Percentiles rank a stretch among this genome's conserved stretches.
Evolutionary conservation across 305 asterid species (phyloP).

Genomic region (Stenogyne calaminthoides): DNA sequence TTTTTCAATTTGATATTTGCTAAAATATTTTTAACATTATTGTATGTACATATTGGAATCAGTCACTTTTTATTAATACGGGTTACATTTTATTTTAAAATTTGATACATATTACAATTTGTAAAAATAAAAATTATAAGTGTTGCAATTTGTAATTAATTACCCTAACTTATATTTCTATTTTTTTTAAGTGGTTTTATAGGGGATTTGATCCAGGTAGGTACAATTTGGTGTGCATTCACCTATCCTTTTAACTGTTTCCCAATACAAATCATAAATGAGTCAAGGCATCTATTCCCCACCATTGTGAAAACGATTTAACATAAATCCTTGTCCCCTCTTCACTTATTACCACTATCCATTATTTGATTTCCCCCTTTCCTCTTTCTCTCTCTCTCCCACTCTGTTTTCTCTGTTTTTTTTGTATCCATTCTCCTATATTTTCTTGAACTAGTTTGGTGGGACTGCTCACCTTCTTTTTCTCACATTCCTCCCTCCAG

Average conservation of each 20-base stretch:
- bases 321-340: constrained; percentile 40
- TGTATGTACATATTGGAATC: too few species aligned
- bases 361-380: constrained; percentile 10
- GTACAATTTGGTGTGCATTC: constrained; percentile 44
- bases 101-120: too few species aligned
- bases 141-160: too few species aligned
- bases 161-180: background rate
- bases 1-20: too few species aligned
- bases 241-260: constrained; percentile 40
- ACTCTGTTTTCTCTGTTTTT: constrained; percentile 16
- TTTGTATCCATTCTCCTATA: background rate
- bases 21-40: too few species aligned
- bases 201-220: constrained; percentile 5
- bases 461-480: constrained; percentile 68
- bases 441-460: constrained; percentile 48
- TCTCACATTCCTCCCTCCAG: constrained; percentile 36
- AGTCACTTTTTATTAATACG: too few species aligned
- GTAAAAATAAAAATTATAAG: too few species aligned
- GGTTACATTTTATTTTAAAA: too few species aligned
- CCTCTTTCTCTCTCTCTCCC: background rate
- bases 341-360: constrained; percentile 28
- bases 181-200: background rate
- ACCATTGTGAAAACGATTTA: constrained; percentile 18
- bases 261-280: constrained; percentile 28
- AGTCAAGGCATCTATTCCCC: constrained; percentile 12